Percentiles rank a stretch among this genome's conserved stretches.
These are phyloP conservation scores for Venturia oleaginea DNA, from an alignment of 2,329 filamentous ascomycete species.

Conservation along the genomic window DNA sequence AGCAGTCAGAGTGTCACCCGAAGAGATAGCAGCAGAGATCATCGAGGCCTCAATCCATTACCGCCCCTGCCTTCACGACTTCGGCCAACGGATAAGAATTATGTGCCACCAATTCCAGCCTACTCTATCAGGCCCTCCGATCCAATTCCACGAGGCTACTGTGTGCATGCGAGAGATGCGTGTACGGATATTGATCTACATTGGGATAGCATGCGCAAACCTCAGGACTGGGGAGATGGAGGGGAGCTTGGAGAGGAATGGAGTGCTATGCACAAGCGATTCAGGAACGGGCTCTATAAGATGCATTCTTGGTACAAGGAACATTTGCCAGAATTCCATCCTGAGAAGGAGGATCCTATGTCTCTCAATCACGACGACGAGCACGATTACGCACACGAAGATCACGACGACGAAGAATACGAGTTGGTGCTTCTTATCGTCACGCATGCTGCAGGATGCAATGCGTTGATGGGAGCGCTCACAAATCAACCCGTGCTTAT, in stretches of 20 bases:
- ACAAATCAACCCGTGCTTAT: constrained; percentile 85
- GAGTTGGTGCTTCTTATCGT: constrained; percentile 80
- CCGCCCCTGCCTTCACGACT: constrained; percentile 8
- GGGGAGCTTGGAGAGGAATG: constrained; percentile 89
- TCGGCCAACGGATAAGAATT: constrained; percentile 32
- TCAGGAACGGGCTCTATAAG: constrained; percentile 67
- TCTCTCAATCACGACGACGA: constrained; percentile 28
- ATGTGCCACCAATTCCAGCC: constrained; percentile 67
- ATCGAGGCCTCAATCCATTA: constrained; percentile 6
- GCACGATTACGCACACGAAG: constrained; percentile 26
- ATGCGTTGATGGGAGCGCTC: constrained; percentile 85
- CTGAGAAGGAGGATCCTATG: constrained; percentile 26
- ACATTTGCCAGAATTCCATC: constrained; percentile 33
- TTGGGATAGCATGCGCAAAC: constrained; percentile 83
- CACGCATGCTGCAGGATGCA: constrained; percentile 92
- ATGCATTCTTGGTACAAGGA: constrained; percentile 75
- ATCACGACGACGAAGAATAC: constrained; percentile 52
- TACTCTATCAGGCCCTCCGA: constrained; percentile 76
- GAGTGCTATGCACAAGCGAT: constrained; percentile 88
- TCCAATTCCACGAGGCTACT: constrained; percentile 78
- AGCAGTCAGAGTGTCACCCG: constrained; percentile 6
- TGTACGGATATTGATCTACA: constrained; percentile 85
- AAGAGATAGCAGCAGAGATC: constrained; percentile 2
- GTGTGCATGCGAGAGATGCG: constrained; percentile 79
- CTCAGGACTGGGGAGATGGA: constrained; percentile 77